Base-by-base conservation (phyloP, 257 asterid genomes). In the Gynochthodes officinalis region DNA sequence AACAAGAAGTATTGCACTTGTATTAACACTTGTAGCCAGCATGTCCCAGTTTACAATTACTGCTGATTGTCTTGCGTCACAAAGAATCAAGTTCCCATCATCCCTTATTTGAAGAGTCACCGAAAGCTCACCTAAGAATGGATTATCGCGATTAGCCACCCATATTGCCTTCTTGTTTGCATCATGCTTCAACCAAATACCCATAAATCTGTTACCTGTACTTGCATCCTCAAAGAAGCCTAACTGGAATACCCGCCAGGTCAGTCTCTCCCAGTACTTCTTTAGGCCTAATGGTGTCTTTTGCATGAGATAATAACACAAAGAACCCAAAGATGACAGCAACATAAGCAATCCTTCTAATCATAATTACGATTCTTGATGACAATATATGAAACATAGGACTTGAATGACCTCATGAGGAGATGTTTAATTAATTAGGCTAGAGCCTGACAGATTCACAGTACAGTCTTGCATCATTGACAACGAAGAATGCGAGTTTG, bases 131-230 rank as follows among this genome's bases (percentile, higher is more conserved):
- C 4, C 19, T n/a, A 53, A 16, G 59, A 46, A 25, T 25, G 71
- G 71, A 67, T 67, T 67, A 35, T 67, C 59, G 16, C 71, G 28
- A 46, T 67, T 67, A 9, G 71, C 71, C 23, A 46, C 71, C 71
- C 59, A 67, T 13, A 27, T 7, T 49, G 46, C 43, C 44, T 67
- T 19, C 60, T 67, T 67, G 46, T 18, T 49, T 19, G 8, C 72
- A 67, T 68, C 62, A 50, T 21, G 50, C 48, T 19, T 68, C 33
- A 68, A 18, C 63, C 73, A 68, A 68, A 50, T 50, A 48, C 73
- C 62, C 5, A 68, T 7, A 15, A 49, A 68, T 6, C 27, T 25
- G 27, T 32, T 11, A n/a, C 49, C 49, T 28, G 27, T 49, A 50
- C 14, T 32, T 57, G 73, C 43, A 50, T 68, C 73, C 59, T 50